Conservation (phyloP, 225 moss, liverwort and hornwort species). For the Marchantia paleacea region DNA sequence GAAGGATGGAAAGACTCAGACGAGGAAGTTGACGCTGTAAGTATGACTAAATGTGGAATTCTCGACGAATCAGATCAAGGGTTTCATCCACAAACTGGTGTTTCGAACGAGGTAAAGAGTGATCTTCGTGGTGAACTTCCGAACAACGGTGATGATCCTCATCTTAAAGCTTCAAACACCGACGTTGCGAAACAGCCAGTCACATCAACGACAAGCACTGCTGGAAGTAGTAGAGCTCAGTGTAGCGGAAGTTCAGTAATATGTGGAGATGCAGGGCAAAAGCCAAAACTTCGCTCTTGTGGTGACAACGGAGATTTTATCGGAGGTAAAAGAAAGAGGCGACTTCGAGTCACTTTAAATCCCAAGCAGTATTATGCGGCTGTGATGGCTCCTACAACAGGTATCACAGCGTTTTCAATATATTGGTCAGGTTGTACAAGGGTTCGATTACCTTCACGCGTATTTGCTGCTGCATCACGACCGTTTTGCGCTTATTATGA, state of each 20-base stretch:
- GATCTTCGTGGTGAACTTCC: slow-evolving; percentile 31
- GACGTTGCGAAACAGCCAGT: slow-evolving; percentile 8
- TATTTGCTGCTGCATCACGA: too few species aligned
- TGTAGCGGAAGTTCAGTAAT: slow-evolving; percentile 22
- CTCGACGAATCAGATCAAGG: slow-evolving; percentile 8
- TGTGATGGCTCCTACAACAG: neutral
- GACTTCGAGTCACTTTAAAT: slow-evolving; percentile 15
- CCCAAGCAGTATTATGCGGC: slow-evolving; percentile 6
- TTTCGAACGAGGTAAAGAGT: slow-evolving; percentile 5
- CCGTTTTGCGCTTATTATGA: too few species aligned
- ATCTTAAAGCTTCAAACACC: slow-evolving; percentile 10
- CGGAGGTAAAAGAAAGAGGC: slow-evolving; percentile 27
- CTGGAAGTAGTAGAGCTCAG: slow-evolving; percentile 17
- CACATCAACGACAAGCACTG: slow-evolving; percentile 10
- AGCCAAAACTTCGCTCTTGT: slow-evolving; percentile 16
- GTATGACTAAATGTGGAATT: neutral
- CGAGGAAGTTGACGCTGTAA: slow-evolving; percentile 5
- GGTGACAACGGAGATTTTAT: slow-evolving; percentile 5
- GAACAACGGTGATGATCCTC: slow-evolving; percentile 2
- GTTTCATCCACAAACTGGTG: slow-evolving; percentile 18
- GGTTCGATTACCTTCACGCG: too few species aligned
- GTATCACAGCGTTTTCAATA: neutral
- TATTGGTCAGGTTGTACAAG: neutral
- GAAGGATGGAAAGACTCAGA: slow-evolving; percentile 14
- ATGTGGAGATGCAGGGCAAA: slow-evolving; percentile 15